phyloP scores from a whole-genome alignment of 2,329 filamentous ascomycete genomes.

The Fusarium albidum region DNA sequence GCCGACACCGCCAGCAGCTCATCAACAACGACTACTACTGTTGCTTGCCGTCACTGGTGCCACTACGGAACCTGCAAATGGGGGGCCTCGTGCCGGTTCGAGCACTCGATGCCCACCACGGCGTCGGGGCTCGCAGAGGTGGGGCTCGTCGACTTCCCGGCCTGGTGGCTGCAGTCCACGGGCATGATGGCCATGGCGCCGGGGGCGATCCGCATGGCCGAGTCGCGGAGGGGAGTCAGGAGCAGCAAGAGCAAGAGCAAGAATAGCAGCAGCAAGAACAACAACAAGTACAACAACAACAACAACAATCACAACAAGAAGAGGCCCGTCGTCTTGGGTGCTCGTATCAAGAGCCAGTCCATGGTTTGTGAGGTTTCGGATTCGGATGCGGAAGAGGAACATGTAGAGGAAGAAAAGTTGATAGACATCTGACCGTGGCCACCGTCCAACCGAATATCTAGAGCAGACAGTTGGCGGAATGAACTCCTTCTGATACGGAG shows the following conservation, averaged over 20 bases:
- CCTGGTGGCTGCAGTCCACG: constrained; percentile 50
- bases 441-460: not conserved
- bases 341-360: too few relatives aligned
- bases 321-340: too few relatives aligned
- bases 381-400: too few relatives aligned
- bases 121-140: constrained; percentile 50
- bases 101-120: constrained; percentile 58
- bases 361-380: too few relatives aligned
- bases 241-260: constrained; percentile 11
- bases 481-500: too few relatives aligned
- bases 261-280: constrained; percentile 1
- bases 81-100: constrained; percentile 52
- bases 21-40: not conserved
- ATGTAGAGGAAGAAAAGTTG: too few relatives aligned
- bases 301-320: too few relatives aligned
- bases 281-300: too few relatives aligned
- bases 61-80: constrained; percentile 56
- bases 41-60: constrained; percentile 57
- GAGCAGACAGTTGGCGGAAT: too few relatives aligned
- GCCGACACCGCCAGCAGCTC: constrained; percentile 10
- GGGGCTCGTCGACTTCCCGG: constrained; percentile 52
- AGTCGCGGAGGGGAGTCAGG: constrained; percentile 10
- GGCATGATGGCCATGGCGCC: constrained; percentile 26
- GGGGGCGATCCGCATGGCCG: constrained; percentile 2
- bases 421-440: too few relatives aligned